Conservation (phyloP, 306 rosid species). For the Castanea mollissima region DNA sequence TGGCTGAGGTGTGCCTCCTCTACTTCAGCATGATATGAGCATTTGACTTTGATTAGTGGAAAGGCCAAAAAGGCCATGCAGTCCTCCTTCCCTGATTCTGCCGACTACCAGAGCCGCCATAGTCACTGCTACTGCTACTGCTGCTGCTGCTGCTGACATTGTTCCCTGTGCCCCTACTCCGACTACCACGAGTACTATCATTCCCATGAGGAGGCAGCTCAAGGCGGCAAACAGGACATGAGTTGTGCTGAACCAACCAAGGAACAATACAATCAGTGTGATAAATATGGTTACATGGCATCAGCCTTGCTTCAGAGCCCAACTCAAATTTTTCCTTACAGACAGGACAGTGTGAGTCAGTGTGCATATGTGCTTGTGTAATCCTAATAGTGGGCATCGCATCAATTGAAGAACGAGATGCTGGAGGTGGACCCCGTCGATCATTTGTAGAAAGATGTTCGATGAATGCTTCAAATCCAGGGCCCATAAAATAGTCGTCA, state of each 20-base stretch:
- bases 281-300: constrained; percentile 87
- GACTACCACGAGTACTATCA: constrained; percentile 19
- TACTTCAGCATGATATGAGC: constrained; percentile 33
- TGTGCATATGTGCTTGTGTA: constrained; percentile 52
- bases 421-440: constrained; percentile 68
- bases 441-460: constrained; percentile 65
- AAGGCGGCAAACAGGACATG: constrained; percentile 83
- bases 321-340: constrained; percentile 71
- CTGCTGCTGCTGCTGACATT: constrained; percentile 18
- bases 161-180: constrained; percentile 35
- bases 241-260: constrained; percentile 75
- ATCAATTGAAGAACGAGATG: constrained; percentile 56
- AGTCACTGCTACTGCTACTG: constrained; percentile 10
- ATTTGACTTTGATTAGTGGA: constrained; percentile 47
- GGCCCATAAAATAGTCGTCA: constrained; percentile 48
- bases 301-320: constrained; percentile 65
- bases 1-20: constrained; percentile 47
- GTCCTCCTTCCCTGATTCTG: constrained; percentile 54
- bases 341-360: constrained; percentile 71
- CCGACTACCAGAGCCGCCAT: constrained; percentile 29
- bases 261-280: constrained; percentile 81
- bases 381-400: constrained; percentile 75
- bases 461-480: constrained; percentile 56
- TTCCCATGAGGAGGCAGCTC: constrained; percentile 67
- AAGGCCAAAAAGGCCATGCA: constrained; percentile 61